Conservation (phyloP, 192 early-diverging fungal species). For the Nowakowskiella sp. region DNA sequence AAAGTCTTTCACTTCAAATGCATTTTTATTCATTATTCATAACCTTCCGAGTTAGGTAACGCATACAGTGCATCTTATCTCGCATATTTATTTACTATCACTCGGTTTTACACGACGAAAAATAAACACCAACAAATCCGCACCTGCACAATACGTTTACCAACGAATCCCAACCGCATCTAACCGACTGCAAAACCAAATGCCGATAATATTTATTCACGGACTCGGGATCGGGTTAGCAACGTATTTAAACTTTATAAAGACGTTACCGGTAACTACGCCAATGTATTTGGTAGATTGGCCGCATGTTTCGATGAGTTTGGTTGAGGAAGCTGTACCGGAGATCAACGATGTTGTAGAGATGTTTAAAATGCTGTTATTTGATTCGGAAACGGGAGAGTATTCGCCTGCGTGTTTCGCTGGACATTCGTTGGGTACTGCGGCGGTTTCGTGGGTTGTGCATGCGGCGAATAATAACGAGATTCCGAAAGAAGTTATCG, state of each 20-base stretch:
- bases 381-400: slow-evolving; percentile 15
- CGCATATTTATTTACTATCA: no score
- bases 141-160: no score
- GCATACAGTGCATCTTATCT: no score
- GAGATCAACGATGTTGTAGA: slow-evolving; percentile 42
- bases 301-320: slow-evolving; percentile 58
- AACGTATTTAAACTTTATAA: slow-evolving; percentile 45
- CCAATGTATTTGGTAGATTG: slow-evolving; percentile 36
- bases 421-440: slow-evolving; percentile 58
- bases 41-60: no score
- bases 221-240: slow-evolving; percentile 57
- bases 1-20: slow-evolving; percentile 12
- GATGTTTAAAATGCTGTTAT: slow-evolving; percentile 40
- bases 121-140: no score
- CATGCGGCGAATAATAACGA: no score
- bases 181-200: slow-evolving; percentile 11
- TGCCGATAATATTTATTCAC: slow-evolving; percentile 60
- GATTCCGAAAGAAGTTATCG: slow-evolving; percentile 27
- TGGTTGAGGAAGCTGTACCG: slow-evolving; percentile 45
- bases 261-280: slow-evolving; percentile 21
- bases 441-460: slow-evolving; percentile 49
- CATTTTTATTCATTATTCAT: not conserved
- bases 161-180: slow-evolving; percentile 1
- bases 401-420: slow-evolving; percentile 43
- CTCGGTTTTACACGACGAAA: no score